Evolutionary conservation across 345 rosid genomes (phyloP).

Genomic region (Eucalyptus regnans): DNA sequence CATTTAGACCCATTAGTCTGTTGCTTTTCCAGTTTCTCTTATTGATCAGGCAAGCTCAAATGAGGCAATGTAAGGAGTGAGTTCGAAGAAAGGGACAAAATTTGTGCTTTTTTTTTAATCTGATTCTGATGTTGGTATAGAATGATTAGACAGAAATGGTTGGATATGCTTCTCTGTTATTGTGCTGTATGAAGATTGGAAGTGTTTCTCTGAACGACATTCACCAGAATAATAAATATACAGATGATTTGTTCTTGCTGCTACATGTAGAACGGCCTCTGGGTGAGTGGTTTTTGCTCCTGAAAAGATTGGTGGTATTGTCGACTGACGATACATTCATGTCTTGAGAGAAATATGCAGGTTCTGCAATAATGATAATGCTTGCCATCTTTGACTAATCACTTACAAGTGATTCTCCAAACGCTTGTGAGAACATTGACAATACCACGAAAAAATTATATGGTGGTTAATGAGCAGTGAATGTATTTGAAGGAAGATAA

Average conservation of each 20-base stretch:
- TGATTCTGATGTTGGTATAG: background rate
- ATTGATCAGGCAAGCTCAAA: background rate
- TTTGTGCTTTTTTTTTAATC: background rate
- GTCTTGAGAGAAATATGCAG: background rate
- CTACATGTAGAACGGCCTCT: background rate
- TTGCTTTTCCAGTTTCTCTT: background rate
- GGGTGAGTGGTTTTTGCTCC: background rate
- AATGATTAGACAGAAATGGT: background rate
- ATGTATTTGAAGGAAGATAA: background rate
- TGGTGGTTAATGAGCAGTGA: background rate
- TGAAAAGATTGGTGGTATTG: background rate
- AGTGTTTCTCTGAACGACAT: background rate
- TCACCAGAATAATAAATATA: background rate
- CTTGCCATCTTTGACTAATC: background rate
- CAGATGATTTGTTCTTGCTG: background rate
- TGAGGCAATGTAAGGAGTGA: background rate
- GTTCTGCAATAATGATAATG: background rate
- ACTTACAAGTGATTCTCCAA: background rate
- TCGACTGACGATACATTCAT: background rate
- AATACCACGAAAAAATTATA: background rate
- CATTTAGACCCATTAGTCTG: background rate
- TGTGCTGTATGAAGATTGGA: background rate
- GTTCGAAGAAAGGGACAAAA: background rate
- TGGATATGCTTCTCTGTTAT: background rate
- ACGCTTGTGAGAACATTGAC: background rate